These are phyloP conservation scores for Podochytrium sp. DNA, from an alignment of 192 early-diverging fungal genomes.

Conservation along the genomic window DNA sequence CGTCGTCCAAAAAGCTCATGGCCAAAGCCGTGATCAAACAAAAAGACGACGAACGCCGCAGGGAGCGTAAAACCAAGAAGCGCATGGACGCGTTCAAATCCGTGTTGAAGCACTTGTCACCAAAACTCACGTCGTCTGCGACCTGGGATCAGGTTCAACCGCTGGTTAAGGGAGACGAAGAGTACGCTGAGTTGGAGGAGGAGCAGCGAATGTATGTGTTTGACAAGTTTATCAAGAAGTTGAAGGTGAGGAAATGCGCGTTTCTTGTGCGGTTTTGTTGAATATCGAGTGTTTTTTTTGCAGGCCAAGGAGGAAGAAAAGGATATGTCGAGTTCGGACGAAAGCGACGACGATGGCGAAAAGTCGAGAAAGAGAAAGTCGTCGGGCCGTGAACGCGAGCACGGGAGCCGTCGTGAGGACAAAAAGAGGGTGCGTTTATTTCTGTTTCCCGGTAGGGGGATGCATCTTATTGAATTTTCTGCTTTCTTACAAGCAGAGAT, in stretches of 20 bases:
- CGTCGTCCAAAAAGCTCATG: constrained; percentile 46
- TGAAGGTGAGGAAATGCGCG: constrained; percentile 53
- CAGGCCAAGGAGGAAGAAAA: constrained; percentile 37
- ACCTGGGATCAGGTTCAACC: constrained; percentile 71
- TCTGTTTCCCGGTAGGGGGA: neutral
- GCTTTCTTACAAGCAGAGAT: constrained; percentile 16
- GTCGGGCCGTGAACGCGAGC: constrained; percentile 40
- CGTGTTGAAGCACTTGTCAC: constrained; percentile 68
- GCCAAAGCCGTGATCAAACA: constrained; percentile 59
- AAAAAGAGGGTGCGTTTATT: neutral
- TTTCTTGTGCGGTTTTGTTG: neutral
- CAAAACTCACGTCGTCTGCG: constrained; percentile 58
- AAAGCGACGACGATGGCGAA: constrained; percentile 69
- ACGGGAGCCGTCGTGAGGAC: constrained; percentile 7
- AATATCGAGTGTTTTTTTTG: too few relatives aligned
- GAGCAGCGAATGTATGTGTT: constrained; percentile 71
- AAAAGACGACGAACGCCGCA: constrained; percentile 72
- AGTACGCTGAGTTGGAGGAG: constrained; percentile 74
- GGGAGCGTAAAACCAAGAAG: constrained; percentile 70
- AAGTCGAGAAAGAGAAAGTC: constrained; percentile 61
- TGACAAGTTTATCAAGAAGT: constrained; percentile 67
- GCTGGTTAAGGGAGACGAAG: constrained; percentile 53
- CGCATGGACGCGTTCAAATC: constrained; percentile 80
- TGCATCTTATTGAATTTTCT: too few relatives aligned
- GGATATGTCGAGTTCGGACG: constrained; percentile 41